A percentile compares a stretch with the other conserved stretches of the same genome.
phyloP scores from a whole-genome alignment of 257 asterid genomes.

The Buddleja alternifolia region DNA sequence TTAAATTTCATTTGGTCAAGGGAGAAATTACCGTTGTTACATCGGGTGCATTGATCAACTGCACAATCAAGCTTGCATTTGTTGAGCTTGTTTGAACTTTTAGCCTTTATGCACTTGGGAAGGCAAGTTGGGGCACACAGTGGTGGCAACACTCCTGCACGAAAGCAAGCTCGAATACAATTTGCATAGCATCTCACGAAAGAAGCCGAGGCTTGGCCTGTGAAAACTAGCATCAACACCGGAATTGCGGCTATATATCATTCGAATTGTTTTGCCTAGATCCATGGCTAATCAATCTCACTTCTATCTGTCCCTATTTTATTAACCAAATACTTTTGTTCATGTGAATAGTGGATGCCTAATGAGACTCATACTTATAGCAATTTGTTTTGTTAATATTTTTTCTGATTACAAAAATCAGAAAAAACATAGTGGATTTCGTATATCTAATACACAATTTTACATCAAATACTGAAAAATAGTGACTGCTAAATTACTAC shows the following conservation, averaged over 20 bases:
- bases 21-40: background rate
- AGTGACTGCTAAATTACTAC: too few relatives aligned
- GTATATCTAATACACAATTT: too few relatives aligned
- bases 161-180: background rate
- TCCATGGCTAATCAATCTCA: background rate
- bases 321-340: too few relatives aligned
- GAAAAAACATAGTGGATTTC: too few relatives aligned
- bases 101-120: background rate
- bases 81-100: background rate
- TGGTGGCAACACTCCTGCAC: background rate
- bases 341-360: too few relatives aligned
- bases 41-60: background rate
- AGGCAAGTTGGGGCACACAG: background rate
- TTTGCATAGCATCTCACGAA: background rate
- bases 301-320: background rate
- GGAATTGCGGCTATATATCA: background rate
- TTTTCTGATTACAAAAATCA: too few relatives aligned
- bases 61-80: background rate
- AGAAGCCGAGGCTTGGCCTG: constrained; percentile 20
- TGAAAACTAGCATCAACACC: constrained; percentile 4
- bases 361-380: too few relatives aligned
- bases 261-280: background rate
- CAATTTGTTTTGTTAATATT: too few relatives aligned
- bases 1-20: too few relatives aligned
- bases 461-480: too few relatives aligned